Conservation (phyloP, 768 basidiomycete species). For the Pleurotus cornucopiae region DNA sequence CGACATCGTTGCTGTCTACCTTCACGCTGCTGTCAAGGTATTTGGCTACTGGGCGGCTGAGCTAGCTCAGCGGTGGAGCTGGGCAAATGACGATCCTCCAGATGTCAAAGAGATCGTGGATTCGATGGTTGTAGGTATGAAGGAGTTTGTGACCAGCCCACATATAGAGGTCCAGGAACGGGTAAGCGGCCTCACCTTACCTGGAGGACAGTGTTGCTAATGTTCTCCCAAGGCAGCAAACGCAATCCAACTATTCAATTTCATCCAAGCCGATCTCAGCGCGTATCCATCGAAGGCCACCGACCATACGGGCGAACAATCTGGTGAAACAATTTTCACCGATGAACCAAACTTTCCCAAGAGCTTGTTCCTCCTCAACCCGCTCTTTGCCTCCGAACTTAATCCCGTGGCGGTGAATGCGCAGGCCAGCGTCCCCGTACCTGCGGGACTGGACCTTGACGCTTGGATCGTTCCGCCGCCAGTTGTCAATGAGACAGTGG, state of each 20-base stretch:
- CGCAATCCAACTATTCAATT: slow-evolving; percentile 65
- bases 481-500: slow-evolving; percentile 21
- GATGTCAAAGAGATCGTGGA: slow-evolving; percentile 65
- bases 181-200: slow-evolving; percentile 39
- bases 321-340: slow-evolving; percentile 19
- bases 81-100: slow-evolving; percentile 57
- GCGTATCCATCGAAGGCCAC: slow-evolving; percentile 42
- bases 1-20: slow-evolving; percentile 71
- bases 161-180: slow-evolving; percentile 93
- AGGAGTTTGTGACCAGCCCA: slow-evolving; percentile 51
- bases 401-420: slow-evolving; percentile 80
- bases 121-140: slow-evolving; percentile 53
- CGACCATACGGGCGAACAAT: slow-evolving; percentile 31
- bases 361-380: slow-evolving; percentile 80
- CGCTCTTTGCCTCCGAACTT: slow-evolving; percentile 72
- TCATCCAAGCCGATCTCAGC: slow-evolving; percentile 71
- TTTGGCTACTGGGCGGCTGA: slow-evolving; percentile 84
- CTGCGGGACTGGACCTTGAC: slow-evolving; percentile 85
- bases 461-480: slow-evolving; percentile 75
- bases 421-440: slow-evolving; percentile 76
- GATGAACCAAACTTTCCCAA: slow-evolving; percentile 72
- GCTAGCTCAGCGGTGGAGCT: slow-evolving; percentile 64
- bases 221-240: slow-evolving; percentile 65
- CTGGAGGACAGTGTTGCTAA: background rate
- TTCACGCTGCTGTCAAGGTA: slow-evolving; percentile 81